phyloP scores from a whole-genome alignment of 2,329 filamentous ascomycete genomes.

The Basipetospora sp. region DNA sequence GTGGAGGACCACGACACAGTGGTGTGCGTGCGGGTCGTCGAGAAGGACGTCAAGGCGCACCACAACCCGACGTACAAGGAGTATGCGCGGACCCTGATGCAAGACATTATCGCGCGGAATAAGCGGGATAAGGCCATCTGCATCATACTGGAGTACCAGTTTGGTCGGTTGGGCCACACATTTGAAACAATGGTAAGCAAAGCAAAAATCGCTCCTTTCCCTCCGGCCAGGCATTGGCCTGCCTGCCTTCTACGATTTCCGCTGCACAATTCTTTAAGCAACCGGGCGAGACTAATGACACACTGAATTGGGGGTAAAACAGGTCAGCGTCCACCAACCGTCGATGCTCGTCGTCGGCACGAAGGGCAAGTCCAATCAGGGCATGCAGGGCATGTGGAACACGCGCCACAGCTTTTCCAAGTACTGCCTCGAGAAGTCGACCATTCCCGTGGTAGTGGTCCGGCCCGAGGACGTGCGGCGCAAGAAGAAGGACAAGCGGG shows the following conservation, averaged over 20 bases:
- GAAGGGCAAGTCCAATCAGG: slow-evolving; percentile 66
- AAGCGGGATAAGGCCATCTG: slow-evolving; percentile 66
- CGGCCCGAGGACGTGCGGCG: slow-evolving; percentile 73
- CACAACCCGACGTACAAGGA: slow-evolving; percentile 58
- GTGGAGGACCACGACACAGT: slow-evolving; percentile 90
- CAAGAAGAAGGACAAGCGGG: slow-evolving; percentile 78
- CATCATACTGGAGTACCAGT: slow-evolving; percentile 70
- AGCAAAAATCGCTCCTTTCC: too few relatives aligned
- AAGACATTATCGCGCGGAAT: slow-evolving; percentile 67
- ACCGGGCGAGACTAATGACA: too few relatives aligned
- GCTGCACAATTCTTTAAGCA: too few relatives aligned
- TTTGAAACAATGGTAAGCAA: slow-evolving; percentile 78
- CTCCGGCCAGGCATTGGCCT: too few relatives aligned
- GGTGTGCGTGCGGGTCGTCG: slow-evolving; percentile 75
- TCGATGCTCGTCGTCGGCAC: slow-evolving; percentile 85
- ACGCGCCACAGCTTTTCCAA: slow-evolving; percentile 73
- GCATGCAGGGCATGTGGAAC: slow-evolving; percentile 71
- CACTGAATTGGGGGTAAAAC: too few relatives aligned
- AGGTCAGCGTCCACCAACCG: slow-evolving; percentile 87
- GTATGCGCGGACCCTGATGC: slow-evolving; percentile 60
- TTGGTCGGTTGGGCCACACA: slow-evolving; percentile 78
- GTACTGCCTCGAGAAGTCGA: slow-evolving; percentile 86
- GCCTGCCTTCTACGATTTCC: too few relatives aligned
- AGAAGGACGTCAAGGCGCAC: slow-evolving; percentile 59
- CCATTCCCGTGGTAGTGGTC: slow-evolving; percentile 84